Evolutionary conservation across 1,139 yeast species (phyloP), one percentile per base, ranked within the genome.

Genomic region (Meyerozyma elateridarum): DNA sequence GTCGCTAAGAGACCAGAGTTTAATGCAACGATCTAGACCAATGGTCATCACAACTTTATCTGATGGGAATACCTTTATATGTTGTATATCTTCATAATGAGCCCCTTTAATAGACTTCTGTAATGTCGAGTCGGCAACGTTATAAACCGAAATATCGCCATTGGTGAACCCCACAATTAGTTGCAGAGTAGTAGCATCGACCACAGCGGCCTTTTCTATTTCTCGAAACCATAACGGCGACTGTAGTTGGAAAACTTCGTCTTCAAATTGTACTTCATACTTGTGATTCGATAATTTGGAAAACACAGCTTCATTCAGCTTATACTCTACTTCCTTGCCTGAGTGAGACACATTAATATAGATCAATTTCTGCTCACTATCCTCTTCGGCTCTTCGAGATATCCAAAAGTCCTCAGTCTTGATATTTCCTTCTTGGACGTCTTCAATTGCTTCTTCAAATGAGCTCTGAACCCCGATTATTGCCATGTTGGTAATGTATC

Each of bases 21-120:
- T 76, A 28, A 78, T 56, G 35, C 54, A 69, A 56, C 67, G 61
- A 49, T 82, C 89, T 5, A 61, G 49, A 2, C 84, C 79, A 9
- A 69, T 61, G 2, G 81, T 69, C 25, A 79, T 44, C 2, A 76
- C 44, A 7, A 76, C 89, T 42, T 67, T 59, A 2, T 76, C 73
- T 8, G 85, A 76, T 0, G 88, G 84, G 46, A 82, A 79, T 33
- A 76, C 64, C 34, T 39, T 28, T 8, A 54, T 34, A 4, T 40
- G 41, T 2, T 32, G 31, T 7, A 79, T 56, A 32, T 73, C 71
- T 18, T 64, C 47, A 24, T 46, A 54, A 54, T 81, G 89, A 1
- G 74, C 76, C 2, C 57, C 56, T 1, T 45, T 38, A 6, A 41
- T 35, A 6, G 41, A 16, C 41, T 20, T 24, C 8, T 6, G 5